Evolutionary conservation across 768 basidiomycete species (phyloP).

Genomic region (Lyophyllum decastes): DNA sequence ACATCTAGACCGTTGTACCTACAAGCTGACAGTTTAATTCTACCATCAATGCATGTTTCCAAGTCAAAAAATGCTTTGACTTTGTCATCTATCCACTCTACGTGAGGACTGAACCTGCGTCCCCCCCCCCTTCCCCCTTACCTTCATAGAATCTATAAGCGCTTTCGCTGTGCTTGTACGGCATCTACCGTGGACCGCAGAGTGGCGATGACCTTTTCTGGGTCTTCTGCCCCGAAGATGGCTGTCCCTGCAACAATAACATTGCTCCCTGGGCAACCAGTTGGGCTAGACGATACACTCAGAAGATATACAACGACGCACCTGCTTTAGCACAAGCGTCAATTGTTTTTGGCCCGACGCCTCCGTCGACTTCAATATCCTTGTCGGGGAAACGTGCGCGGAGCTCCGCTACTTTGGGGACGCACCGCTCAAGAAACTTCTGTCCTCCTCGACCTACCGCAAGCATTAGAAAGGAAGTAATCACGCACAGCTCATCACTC

Average conservation of each 20-base stretch:
- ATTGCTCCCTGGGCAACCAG: constrained; percentile 74
- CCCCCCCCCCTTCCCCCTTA: no score
- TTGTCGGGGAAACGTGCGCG: constrained; percentile 88
- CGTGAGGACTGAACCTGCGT: no score
- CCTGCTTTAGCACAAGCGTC: constrained; percentile 89
- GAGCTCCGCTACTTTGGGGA: constrained; percentile 91
- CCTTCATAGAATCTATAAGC: neutral
- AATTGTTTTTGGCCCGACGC: constrained; percentile 91
- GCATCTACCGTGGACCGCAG: constrained; percentile 71
- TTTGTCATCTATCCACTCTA: neutral
- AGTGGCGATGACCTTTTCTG: constrained; percentile 72
- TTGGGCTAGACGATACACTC: neutral
- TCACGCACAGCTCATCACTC: neutral
- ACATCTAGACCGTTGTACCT: constrained; percentile 3
- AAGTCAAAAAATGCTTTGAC: neutral
- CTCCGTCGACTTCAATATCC: constrained; percentile 98
- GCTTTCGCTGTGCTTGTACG: constrained; percentile 54
- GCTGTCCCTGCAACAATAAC: constrained; percentile 98
- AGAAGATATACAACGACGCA: constrained; percentile 25
- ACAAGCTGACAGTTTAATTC: neutral
- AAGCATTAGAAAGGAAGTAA: neutral
- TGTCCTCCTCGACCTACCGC: constrained; percentile 85
- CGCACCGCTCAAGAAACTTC: constrained; percentile 91
- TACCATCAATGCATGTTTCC: neutral
- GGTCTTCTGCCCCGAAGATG: constrained; percentile 81